Evolutionary conservation across 768 basidiomycete genomes (phyloP).

Genomic region (Austroboletus festivus): DNA sequence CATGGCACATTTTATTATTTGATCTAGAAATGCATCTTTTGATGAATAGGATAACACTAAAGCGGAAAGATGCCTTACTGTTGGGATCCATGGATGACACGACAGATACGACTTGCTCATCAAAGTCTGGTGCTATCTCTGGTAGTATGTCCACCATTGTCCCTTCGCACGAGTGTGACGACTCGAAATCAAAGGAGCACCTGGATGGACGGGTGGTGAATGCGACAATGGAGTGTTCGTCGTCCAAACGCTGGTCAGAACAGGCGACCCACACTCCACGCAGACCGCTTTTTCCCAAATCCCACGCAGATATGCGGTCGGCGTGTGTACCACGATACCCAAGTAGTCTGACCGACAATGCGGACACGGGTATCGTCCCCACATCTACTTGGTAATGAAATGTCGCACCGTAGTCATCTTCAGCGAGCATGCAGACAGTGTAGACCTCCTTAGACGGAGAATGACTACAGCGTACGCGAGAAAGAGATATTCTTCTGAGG

Average conservation of each 20-base stretch:
- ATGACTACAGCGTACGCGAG: conserved; percentile 33
- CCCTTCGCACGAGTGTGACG: not conserved
- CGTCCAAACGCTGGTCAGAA: not conserved
- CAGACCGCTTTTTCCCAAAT: not conserved
- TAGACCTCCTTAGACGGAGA: conserved; percentile 34
- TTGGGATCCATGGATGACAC: too few relatives aligned
- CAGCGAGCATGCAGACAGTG: conserved; percentile 37
- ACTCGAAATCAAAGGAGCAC: not conserved
- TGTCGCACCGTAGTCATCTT: conserved; percentile 13
- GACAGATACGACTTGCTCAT: not conserved
- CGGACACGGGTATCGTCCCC: not conserved
- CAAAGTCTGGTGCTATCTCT: not conserved
- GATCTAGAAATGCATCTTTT: not conserved
- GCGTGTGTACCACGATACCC: not conserved
- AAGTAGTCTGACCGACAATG: not conserved
- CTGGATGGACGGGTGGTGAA: not conserved
- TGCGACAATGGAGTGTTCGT: not conserved
- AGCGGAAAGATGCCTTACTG: too few relatives aligned
- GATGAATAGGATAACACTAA: not conserved
- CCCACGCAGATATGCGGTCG: not conserved
- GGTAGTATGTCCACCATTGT: not conserved
- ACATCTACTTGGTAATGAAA: not conserved
- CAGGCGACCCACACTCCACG: not conserved
- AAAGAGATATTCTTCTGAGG: conserved; percentile 34
- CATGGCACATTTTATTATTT: not conserved